Evolutionary conservation across 805 yeast genomes (phyloP).

Genomic region (Candida chilensis): DNA sequence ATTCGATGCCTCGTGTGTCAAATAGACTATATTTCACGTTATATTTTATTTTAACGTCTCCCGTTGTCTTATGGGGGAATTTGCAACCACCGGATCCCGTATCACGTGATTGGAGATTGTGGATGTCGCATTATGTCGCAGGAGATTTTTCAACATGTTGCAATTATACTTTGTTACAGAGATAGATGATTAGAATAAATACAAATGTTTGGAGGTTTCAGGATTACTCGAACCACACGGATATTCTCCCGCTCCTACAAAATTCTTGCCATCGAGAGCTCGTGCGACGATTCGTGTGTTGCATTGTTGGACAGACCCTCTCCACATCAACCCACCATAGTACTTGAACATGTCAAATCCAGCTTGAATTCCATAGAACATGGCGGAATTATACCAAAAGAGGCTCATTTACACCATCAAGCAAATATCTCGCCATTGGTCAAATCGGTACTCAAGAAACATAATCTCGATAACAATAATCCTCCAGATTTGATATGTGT

Average conservation of each 20-base stretch:
- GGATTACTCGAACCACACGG: too few relatives aligned
- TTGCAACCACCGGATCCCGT: too few relatives aligned
- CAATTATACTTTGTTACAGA: too few relatives aligned
- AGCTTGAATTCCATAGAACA: slow-evolving; percentile 56
- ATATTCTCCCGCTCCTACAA: slow-evolving; percentile 39
- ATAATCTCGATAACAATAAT: slow-evolving; percentile 14
- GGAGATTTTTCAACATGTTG: too few relatives aligned
- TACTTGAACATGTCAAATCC: slow-evolving; percentile 49
- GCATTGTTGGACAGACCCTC: slow-evolving; percentile 53
- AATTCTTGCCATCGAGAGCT: slow-evolving; percentile 82
- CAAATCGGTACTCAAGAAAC: slow-evolving; percentile 25
- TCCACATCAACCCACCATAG: slow-evolving; percentile 25
- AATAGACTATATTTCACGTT: too few relatives aligned
- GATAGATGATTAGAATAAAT: too few relatives aligned
- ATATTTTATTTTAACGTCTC: too few relatives aligned
- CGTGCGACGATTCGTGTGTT: slow-evolving; percentile 94
- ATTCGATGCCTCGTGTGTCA: too few relatives aligned
- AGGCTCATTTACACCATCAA: slow-evolving; percentile 78
- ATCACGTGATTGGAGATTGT: too few relatives aligned
- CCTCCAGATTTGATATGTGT: slow-evolving; percentile 76
- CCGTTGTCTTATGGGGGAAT: too few relatives aligned
- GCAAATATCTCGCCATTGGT: slow-evolving; percentile 43
- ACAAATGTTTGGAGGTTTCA: too few relatives aligned
- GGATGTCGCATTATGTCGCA: too few relatives aligned
- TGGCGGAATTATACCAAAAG: slow-evolving; percentile 88